Base-by-base conservation (phyloP, 768 basidiomycete species). In the Tylopilus sp. region DNA sequence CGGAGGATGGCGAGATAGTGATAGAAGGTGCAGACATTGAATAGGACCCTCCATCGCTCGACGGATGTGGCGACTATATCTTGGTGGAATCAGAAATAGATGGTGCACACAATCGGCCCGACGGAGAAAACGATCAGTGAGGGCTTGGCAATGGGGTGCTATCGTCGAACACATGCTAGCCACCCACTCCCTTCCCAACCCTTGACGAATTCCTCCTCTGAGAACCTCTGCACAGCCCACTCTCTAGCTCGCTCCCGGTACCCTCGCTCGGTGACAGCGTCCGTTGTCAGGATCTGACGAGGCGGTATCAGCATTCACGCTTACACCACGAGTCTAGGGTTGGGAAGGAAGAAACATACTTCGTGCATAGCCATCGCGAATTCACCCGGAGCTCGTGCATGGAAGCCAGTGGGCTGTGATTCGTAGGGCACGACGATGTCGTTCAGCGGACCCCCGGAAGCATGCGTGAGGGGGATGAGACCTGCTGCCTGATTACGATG, bases 371-470 rank as follows among this genome's bases (percentile, higher is more conserved):
- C 81, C 17, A 74, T 75, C 2, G 90, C 87, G 59, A 91, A 95
- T 28, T 78, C 76, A 38, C 78, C 75, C 1, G 83, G 68, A 2
- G 82, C 78, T 3, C 72, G 80, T 2, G 92, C 94, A 65, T 96
- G 93, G 68, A 82, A 95, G 22, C 95, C 95, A 53, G 92, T 94
- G 9, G 74, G 78, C 63, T 85, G 70, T 31, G 84, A 84, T 7
- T 86, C 70, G 65, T 80, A 82, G 0, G 92, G 92, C 2, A 92
- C 84, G 42, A 98, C 84, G 52, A 99, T 98, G 67, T 98, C 97
- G 51, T 84, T 79, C 22, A 94, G 68, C 0, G 96, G 96, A 0
- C 96, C 96, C 3, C 91, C 97, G 0, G 94, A 97, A 2, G 90
- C 90, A 65, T 99, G 94, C 0, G 87, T 84, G 4, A 98, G 83